These are phyloP conservation scores for Ganoderma resinaceum DNA, from an alignment of 1,284 basidiomycete genomes.

Conservation along the genomic window DNA sequence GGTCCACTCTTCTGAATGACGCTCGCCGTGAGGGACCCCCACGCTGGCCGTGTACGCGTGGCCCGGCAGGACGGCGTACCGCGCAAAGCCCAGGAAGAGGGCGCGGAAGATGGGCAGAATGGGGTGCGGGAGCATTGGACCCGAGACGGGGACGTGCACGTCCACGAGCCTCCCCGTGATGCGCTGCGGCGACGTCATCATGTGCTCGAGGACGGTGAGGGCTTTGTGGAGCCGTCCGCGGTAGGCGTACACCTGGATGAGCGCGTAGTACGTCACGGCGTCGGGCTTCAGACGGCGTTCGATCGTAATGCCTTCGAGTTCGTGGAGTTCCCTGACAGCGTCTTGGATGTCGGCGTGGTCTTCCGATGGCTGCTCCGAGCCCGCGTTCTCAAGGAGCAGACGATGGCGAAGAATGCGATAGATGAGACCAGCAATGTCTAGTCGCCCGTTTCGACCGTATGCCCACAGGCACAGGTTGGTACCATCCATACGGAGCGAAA, in stretches of 20 bases:
- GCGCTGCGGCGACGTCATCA: conserved; percentile 60
- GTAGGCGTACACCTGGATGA: conserved; percentile 75
- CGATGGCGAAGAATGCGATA: conserved; percentile 70
- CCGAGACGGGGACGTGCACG: conserved; percentile 7
- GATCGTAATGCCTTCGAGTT: conserved; percentile 54
- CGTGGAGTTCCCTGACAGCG: conserved; percentile 42
- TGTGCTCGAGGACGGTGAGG: conserved; percentile 71
- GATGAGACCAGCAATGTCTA: conserved; percentile 64
- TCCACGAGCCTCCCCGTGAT: conserved; percentile 25
- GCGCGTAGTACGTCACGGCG: conserved; percentile 68
- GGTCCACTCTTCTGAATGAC: conserved; percentile 51
- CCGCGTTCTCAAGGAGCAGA: conserved; percentile 36
- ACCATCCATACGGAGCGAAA: conserved; percentile 67
- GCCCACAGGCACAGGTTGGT: conserved; percentile 74
- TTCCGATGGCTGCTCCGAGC: conserved; percentile 16
- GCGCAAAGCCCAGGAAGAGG: conserved; percentile 80
- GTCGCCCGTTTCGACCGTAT: conserved; percentile 57
- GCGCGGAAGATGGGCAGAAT: conserved; percentile 63
- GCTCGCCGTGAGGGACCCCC: not conserved
- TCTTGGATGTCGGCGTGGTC: conserved; percentile 43
- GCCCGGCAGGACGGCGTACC: conserved; percentile 48
- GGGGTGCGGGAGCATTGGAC: conserved; percentile 22
- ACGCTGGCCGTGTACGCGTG: not conserved
- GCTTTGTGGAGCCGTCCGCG: conserved; percentile 69
- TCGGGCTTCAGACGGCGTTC: conserved; percentile 58